These are phyloP conservation scores for Aethionema arabicum DNA, from an alignment of 345 rosid genomes.

Conservation along the genomic window DNA sequence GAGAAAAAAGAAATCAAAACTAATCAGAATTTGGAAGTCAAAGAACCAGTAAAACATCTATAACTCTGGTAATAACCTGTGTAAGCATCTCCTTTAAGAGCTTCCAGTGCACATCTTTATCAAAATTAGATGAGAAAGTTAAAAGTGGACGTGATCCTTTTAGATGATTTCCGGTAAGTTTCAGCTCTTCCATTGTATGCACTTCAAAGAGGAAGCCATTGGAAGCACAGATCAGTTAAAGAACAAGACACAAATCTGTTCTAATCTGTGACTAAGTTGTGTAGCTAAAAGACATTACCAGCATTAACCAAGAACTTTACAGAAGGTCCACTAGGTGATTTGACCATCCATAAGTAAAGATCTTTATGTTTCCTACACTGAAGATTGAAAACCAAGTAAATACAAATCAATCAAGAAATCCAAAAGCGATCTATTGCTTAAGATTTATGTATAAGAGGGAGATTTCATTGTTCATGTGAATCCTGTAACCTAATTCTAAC, in stretches of 20 bases:
- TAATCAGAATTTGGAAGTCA: neutral
- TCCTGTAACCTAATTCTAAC: neutral
- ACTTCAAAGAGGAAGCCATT: constrained; percentile 36
- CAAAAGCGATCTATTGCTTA: neutral
- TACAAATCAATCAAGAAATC: constrained; percentile 3
- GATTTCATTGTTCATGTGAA: neutral
- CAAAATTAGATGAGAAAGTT: constrained; percentile 68
- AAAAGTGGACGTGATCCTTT: constrained; percentile 68
- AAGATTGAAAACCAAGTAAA: neutral
- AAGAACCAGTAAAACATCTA: neutral
- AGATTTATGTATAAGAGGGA: neutral
- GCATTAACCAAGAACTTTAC: constrained; percentile 85
- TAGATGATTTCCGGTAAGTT: constrained; percentile 82
- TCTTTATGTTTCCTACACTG: constrained; percentile 88
- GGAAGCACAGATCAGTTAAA: neutral
- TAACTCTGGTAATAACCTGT: constrained; percentile 40
- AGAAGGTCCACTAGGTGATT: constrained; percentile 70
- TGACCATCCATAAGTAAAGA: constrained; percentile 82
- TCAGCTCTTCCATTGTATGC: constrained; percentile 79
- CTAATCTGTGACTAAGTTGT: neutral
- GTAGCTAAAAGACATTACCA: constrained; percentile 38
- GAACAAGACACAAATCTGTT: neutral
- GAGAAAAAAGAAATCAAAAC: constrained; percentile 11
- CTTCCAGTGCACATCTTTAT: constrained; percentile 64
- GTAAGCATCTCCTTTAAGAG: constrained; percentile 72